Evolutionary conservation across 306 rosid genomes (phyloP), one percentile per base, ranked within the genome.

Genomic region (Prosopis cineraria): DNA sequence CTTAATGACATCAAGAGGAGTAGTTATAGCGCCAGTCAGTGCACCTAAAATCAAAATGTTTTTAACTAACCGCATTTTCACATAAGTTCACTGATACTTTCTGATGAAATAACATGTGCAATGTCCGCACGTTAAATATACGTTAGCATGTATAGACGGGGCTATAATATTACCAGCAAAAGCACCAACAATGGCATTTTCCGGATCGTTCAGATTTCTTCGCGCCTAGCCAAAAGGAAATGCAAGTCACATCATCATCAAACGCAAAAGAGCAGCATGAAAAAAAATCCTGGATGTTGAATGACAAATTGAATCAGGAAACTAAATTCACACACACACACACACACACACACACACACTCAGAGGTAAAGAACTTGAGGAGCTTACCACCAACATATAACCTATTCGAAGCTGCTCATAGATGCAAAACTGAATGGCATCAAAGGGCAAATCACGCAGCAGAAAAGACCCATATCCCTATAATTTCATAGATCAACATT

Each of bases 1-100:
- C 87, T 94, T 94, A 68, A 94, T 92, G 76, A 94, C 98, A 82
- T 90, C 98, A 69, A 94, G 98, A 19, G 98, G 98, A 19, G 97
- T 92, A 33, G 97, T 92, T 83, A 91, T 83, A 62, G 97, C 98
- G 80, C 97, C 98, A 68, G 98, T 94, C 80, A 90, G 78, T 70
- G 97, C 98, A 68, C 98, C 98, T 94, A 83, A 62, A 37, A 70
- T 75, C 72, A 72, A 37, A 70, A 64, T 24, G 41, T 44, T 53
- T 56, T 58, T 27, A 27, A 3, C 43, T 72, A 10, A 73, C 70
- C 33, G 11, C 43, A 55, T 81, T 39, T 64, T 44, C 65, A 58
- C 50, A 37, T 13, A 81, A 22, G 50, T 56, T 75, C 36, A 44
- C 44, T 48, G 75, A 34, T 75, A 33, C 39, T 31, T 73, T 29